A percentile compares a stretch with the other conserved stretches of the same genome.
These are phyloP conservation scores for Barnettozyma siamensis DNA, from an alignment of 805 yeast genomes.

Conservation along the genomic window DNA sequence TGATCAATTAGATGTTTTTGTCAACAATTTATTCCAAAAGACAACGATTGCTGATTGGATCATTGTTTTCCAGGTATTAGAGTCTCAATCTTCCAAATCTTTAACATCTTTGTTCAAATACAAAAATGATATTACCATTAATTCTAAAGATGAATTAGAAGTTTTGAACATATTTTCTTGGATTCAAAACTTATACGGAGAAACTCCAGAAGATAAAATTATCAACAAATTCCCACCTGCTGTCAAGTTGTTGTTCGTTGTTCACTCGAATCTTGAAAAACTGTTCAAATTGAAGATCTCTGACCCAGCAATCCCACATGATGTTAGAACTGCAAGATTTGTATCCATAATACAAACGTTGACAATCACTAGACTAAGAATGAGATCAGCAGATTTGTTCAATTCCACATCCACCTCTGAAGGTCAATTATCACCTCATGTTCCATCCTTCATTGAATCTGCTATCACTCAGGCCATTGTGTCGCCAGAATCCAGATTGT, in stretches of 20 bases:
- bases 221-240: constrained; percentile 59
- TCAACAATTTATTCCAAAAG: constrained; percentile 49
- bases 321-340: constrained; percentile 65
- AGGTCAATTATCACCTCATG: constrained; percentile 36
- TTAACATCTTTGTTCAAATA: constrained; percentile 51
- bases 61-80: constrained; percentile 64
- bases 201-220: constrained; percentile 36
- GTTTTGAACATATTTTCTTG: constrained; percentile 68
- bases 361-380: constrained; percentile 60
- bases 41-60: constrained; percentile 74
- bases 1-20: constrained; percentile 55
- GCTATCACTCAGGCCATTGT: constrained; percentile 68
- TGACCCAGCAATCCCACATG: constrained; percentile 51
- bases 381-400: constrained; percentile 49
- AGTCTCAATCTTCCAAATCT: constrained; percentile 56
- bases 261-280: constrained; percentile 61
- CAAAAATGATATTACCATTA: constrained; percentile 30
- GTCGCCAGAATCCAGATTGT: constrained; percentile 74
- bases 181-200: constrained; percentile 51
- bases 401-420: constrained; percentile 10
- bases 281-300: constrained; percentile 61
- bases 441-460: constrained; percentile 84
- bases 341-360: constrained; percentile 57
- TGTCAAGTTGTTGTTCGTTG: constrained; percentile 55
- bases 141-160: constrained; percentile 47